Base-by-base conservation (phyloP, 1,284 basidiomycete species). In the Trametes hirsuta region DNA sequence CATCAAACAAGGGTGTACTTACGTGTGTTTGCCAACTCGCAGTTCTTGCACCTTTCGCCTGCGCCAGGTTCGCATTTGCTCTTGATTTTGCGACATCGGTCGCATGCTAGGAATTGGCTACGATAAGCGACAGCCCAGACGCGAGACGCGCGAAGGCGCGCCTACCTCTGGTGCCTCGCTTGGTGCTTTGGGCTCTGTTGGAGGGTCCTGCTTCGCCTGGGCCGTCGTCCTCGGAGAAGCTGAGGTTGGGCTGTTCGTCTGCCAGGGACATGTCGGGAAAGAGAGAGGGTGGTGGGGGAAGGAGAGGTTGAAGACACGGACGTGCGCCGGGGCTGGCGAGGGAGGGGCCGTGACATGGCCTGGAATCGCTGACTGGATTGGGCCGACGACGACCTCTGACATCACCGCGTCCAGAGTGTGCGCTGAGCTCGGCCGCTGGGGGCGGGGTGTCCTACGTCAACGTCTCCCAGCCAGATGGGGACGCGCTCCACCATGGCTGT, bases 41-140 rank as follows among this genome's bases (percentile, higher is more conserved):
- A 93, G 65, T 87, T 91, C 72, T 87, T 89, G 73, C 91, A 93
- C 15, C 75, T 76, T 30, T 84, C 81, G 8, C 81, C 80, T 4
- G 73, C 73, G 45, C 81, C 79, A 44, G 86, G 82, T 68, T 92
- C 89, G 71, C 93, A 94, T 74, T 93, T 93, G 77, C 89, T 91
- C 75, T 94, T 94, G 4, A 88, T 88, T 75, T 91, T 93, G 59
- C 92, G 81, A 68, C 92, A 94, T 69, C 92, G 89, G 77, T 93
- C 89, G 69, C 91, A 93, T 42, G 90, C 91, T 91, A 66, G 35
- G 15, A 12, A 53, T 6, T 18, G 44, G 47, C 24, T 25, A 46
- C 35, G 46, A 61, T 39, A 24, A 47, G 37, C 22, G 34, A 14
- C 30, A 30, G 30, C 30, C n/a, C n/a, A 41, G 34, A 4, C 41